Evolutionary conservation across 2,329 filamentous ascomycete genomes (phyloP).

Genomic region (Fonsecaea multimorphosa): DNA sequence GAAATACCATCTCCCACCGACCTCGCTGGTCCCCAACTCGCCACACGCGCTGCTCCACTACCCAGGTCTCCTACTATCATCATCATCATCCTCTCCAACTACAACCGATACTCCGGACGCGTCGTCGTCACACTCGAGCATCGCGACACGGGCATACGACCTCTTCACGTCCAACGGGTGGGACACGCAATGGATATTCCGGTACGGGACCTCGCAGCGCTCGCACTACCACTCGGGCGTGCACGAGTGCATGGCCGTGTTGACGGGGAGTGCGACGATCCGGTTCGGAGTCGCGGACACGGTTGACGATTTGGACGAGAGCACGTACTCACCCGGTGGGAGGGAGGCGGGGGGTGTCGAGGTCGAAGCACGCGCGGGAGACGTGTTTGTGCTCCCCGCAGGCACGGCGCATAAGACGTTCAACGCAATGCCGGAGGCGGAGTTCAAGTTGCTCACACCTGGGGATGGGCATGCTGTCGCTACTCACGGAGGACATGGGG

Average conservation of each 20-base stretch:
- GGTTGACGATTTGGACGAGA: constrained; percentile 47
- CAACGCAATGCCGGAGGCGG: constrained; percentile 48
- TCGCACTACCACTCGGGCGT: constrained; percentile 64
- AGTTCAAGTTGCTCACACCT: constrained; percentile 54
- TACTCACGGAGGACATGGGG: too few relatives aligned
- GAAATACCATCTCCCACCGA: constrained; percentile 50
- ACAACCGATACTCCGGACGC: too few relatives aligned
- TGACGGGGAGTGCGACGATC: constrained; percentile 60
- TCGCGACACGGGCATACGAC: constrained; percentile 48
- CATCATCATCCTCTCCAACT: constrained; percentile 17
- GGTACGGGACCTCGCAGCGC: constrained; percentile 61
- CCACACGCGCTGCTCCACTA: constrained; percentile 62
- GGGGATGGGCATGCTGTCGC: constrained; percentile 48
- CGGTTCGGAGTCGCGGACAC: constrained; percentile 63
- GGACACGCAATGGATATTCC: constrained; percentile 63
- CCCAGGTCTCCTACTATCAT: constrained; percentile 48
- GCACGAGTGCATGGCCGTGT: constrained; percentile 65
- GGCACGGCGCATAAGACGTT: constrained; percentile 63
- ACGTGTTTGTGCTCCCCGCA: constrained; percentile 65
- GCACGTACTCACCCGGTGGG: constrained; percentile 48
- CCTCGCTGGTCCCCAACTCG: constrained; percentile 58
- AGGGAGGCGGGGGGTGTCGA: constrained; percentile 59
- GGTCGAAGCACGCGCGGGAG: constrained; percentile 57
- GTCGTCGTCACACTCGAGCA: too few relatives aligned
- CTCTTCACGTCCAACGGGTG: constrained; percentile 58